Percentiles rank a stretch among this genome's conserved stretches.
Conservation (phyloP, 2,329 filamentous ascomycete genomes). For the Colletotrichum shisoi region DNA sequence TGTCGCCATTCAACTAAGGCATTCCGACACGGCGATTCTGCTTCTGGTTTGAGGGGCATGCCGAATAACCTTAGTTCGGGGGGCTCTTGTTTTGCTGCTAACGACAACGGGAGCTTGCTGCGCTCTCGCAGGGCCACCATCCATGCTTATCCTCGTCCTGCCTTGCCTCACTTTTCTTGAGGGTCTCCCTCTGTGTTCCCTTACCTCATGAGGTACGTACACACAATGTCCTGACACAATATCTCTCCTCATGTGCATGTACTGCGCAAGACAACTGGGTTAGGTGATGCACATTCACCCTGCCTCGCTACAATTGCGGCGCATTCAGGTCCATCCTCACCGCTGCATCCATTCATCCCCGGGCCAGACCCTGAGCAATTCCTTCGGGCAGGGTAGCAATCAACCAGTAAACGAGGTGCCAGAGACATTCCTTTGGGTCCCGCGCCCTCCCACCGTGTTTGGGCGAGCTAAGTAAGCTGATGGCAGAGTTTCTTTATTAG, state of each 20-base stretch:
- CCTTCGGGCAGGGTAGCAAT: conserved; percentile 8
- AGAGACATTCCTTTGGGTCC: conserved; percentile 28
- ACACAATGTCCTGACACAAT: neutral
- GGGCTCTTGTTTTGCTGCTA: conserved; percentile 18
- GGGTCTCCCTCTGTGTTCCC: neutral
- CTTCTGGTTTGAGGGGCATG: conserved; percentile 21
- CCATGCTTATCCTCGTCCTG: conserved; percentile 14
- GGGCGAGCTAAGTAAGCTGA: conserved; percentile 15
- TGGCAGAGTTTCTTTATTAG: neutral
- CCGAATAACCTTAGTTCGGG: conserved; percentile 29
- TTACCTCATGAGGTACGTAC: neutral
- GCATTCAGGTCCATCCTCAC: neutral
- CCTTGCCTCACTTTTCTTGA: conserved; percentile 11
- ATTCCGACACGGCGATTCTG: conserved; percentile 27
- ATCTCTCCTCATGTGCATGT: conserved; percentile 3
- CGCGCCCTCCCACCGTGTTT: conserved; percentile 14
- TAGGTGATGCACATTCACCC: neutral
- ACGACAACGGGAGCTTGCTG: conserved; percentile 23
- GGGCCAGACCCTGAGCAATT: neutral
- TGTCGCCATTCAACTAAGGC: conserved; percentile 28
- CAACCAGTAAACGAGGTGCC: conserved; percentile 19
- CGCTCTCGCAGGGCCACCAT: neutral
- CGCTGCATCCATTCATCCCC: neutral
- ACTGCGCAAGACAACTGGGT: neutral
- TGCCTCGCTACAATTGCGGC: neutral